A percentile compares a stretch with the other conserved stretches of the same genome.
phyloP scores from a whole-genome alignment of 768 basidiomycete species.

The Galerina marginata region DNA sequence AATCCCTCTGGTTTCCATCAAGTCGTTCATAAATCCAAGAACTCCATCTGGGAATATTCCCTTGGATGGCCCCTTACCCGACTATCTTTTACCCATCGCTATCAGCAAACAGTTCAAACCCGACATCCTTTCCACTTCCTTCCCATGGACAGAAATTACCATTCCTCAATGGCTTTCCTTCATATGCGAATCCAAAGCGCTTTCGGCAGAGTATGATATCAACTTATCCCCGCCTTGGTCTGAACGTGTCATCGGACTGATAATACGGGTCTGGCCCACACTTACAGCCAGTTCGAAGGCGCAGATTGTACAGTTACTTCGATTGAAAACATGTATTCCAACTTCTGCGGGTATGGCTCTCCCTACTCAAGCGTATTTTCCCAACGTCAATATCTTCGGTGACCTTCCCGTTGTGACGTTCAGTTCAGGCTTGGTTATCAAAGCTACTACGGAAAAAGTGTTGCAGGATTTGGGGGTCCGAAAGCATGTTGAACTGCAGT shows the following conservation, averaged over 20 bases:
- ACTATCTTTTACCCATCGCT: slow-evolving; percentile 68
- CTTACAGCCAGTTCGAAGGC: slow-evolving; percentile 53
- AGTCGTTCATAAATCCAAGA: slow-evolving; percentile 72
- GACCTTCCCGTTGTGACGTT: slow-evolving; percentile 84
- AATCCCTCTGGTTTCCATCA: slow-evolving; percentile 71
- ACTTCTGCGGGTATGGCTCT: slow-evolving; percentile 74
- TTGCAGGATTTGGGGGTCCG: slow-evolving; percentile 80
- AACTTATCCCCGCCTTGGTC: slow-evolving; percentile 72
- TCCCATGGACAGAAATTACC: slow-evolving; percentile 82
- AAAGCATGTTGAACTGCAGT: slow-evolving; percentile 90
- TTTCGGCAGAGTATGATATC: slow-evolving; percentile 64
- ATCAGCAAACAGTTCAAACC: slow-evolving; percentile 66
- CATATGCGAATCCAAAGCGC: slow-evolving; percentile 52
- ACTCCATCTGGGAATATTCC: slow-evolving; percentile 61
- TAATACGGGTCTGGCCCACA: slow-evolving; percentile 77
- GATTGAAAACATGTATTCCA: slow-evolving; percentile 65
- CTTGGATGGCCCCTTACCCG: slow-evolving; percentile 75
- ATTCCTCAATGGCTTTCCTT: slow-evolving; percentile 78
- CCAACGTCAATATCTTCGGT: slow-evolving; percentile 85
- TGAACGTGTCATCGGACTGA: slow-evolving; percentile 72
- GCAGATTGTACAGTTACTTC: slow-evolving; percentile 54
- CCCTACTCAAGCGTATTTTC: slow-evolving; percentile 81
- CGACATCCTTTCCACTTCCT: slow-evolving; percentile 53
- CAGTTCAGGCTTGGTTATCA: slow-evolving; percentile 65
- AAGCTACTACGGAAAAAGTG: slow-evolving; percentile 74